Base-by-base conservation (phyloP, 805 yeast genomes). In the Saturnispora diversa region DNA sequence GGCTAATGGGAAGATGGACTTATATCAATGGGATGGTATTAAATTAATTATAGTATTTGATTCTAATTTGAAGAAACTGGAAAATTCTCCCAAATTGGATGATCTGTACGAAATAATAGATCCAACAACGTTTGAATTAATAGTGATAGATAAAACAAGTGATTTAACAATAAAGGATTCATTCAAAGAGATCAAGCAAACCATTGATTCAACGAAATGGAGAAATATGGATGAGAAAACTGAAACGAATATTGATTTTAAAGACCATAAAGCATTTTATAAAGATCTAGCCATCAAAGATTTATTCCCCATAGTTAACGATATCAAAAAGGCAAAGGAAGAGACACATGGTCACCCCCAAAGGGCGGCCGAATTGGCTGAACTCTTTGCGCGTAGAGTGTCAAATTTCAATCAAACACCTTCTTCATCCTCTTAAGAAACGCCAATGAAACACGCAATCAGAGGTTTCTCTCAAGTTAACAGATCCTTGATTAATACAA, bases 401-500 rank as follows among this genome's bases (percentile, higher is more conserved):
- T 17, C 32, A 36, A 19, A 19, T 10, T 16, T 23, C 19, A 20
- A 31, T 24, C 12, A 23, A 22, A 23, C 28, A 24, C 22, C 20
- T 25, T 23, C 16, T 31, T 24, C 23, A 24, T 25, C 37, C 23
- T 13, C n/a, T 11, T 20, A 24, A 16, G 26, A 6, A 4, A 39
- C 24, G 35, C n/a, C n/a, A n/a, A n/a, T 31, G 4, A 31, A 31
- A 30, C 7, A 25, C n/a, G 15, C 29, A 32, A 20, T 39, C 10
- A 31, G 42, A n/a, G 15, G 38, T 7, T 41, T 31, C 22, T 42
- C 46, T 3, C 16, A 43, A 6, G 32, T 50, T 6, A 53, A 54
- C 28, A 44, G 54, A 30, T 24, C 47, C 1, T 35, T 58, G 27
- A 45, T 55, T 3, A 43, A 46, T 9, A 53, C 60, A 0, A 9